Conservation (phyloP, 805 yeast genomes). For the Yamadazyma nakazawae region DNA sequence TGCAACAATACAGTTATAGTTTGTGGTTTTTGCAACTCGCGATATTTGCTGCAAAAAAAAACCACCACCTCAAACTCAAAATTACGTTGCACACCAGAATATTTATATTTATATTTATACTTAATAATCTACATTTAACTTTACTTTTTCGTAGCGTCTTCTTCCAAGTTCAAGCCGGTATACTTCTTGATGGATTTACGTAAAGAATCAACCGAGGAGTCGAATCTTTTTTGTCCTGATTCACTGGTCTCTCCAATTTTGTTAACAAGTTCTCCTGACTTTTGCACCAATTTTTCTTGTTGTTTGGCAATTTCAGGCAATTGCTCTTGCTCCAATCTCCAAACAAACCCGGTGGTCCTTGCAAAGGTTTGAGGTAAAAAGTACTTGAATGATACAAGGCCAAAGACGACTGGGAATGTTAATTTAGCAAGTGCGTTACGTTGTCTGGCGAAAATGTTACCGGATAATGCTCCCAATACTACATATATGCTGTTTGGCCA, state of each 20-base stretch:
- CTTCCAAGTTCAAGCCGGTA: constrained; percentile 70
- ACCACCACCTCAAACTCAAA: no score
- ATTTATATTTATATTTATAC: no score
- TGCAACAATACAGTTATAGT: not conserved
- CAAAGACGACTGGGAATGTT: constrained; percentile 57
- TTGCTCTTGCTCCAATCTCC: constrained; percentile 57
- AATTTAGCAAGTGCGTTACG: constrained; percentile 54
- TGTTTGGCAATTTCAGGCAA: constrained; percentile 63
- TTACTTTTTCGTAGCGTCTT: constrained; percentile 52
- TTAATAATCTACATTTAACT: not conserved
- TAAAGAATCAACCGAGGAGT: constrained; percentile 34
- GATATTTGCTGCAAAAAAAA: not conserved
- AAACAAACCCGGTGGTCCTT: constrained; percentile 55
- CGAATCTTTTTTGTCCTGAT: constrained; percentile 35
- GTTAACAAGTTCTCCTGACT: constrained; percentile 43
- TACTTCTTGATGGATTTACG: constrained; percentile 46
- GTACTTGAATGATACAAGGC: constrained; percentile 60
- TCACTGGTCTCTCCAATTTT: constrained; percentile 43
- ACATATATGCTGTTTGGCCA: constrained; percentile 71
- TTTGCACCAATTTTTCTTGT: constrained; percentile 49
- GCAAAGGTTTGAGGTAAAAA: constrained; percentile 71
- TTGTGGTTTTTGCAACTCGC: not conserved
- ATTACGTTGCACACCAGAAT: no score
- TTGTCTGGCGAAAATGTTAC: constrained; percentile 70
- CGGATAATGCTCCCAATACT: constrained; percentile 64